phyloP scores from a whole-genome alignment of 805 yeast species.

The Yamadazyma sp. region DNA sequence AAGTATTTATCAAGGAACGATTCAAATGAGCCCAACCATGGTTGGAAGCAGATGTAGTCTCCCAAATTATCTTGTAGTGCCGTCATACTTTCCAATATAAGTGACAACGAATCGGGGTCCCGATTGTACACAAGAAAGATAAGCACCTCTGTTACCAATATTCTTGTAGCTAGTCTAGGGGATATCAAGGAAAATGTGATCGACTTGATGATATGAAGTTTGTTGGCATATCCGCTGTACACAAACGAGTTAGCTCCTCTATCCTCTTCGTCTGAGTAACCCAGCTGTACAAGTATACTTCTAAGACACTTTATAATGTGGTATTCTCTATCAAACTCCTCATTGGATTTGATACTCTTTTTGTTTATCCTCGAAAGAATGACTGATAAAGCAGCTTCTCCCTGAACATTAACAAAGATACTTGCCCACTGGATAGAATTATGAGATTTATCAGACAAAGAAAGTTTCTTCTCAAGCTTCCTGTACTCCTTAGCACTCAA shows the following conservation, averaged over 20 bases:
- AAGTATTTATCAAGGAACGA: constrained; percentile 31
- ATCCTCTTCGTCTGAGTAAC: constrained; percentile 10
- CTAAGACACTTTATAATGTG: constrained; percentile 39
- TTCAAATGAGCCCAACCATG: constrained; percentile 42
- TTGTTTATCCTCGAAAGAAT: constrained; percentile 38
- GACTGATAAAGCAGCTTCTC: constrained; percentile 43
- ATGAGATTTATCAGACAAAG: constrained; percentile 20
- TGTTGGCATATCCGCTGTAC: constrained; percentile 20
- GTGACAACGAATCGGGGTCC: constrained; percentile 20
- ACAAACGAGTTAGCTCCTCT: constrained; percentile 14
- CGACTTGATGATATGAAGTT: constrained; percentile 34
- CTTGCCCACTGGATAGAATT: constrained; percentile 28
- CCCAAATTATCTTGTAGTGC: constrained; percentile 36
- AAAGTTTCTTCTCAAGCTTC: constrained; percentile 34
- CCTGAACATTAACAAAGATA: constrained; percentile 39
- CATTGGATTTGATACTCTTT: constrained; percentile 45
- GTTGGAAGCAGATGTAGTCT: constrained; percentile 37
- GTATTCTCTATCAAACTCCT: constrained; percentile 42
- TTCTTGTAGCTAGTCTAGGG: constrained; percentile 40
- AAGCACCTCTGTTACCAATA: constrained; percentile 41
- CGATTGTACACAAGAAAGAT: constrained; percentile 33
- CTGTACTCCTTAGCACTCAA: constrained; percentile 33
- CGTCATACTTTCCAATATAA: constrained; percentile 31
- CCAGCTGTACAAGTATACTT: constrained; percentile 27
- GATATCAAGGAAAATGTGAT: constrained; percentile 39